Percentiles rank a stretch among this genome's conserved stretches.
Evolutionary conservation across 169 alveolate species (phyloP).

Genomic region (Eimeria necatrix): DNA sequence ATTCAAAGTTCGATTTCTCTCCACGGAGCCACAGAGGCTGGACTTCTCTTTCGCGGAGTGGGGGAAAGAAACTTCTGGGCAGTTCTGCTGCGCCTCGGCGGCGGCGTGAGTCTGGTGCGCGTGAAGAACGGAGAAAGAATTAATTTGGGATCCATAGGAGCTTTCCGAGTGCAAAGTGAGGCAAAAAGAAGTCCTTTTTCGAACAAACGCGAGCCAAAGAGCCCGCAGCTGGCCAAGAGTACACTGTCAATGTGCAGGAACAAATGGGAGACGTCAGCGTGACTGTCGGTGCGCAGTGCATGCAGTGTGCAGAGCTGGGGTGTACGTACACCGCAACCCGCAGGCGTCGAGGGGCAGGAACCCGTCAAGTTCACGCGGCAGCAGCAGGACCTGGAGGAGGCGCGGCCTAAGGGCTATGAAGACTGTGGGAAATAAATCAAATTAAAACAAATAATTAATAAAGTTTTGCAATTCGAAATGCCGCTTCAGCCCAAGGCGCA

Average conservation of each 20-base stretch:
- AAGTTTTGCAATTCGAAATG: background rate
- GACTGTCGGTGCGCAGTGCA: constrained; percentile 46
- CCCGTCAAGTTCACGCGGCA: constrained; percentile 3
- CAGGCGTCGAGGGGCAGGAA: constrained; percentile 26
- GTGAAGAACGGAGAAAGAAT: constrained; percentile 60
- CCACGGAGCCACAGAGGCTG: constrained; percentile 53
- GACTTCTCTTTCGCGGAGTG: constrained; percentile 56
- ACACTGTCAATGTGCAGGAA: constrained; percentile 61
- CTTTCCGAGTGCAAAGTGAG: constrained; percentile 25
- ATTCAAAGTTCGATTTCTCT: constrained; percentile 44
- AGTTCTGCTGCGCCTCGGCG: constrained; percentile 20
- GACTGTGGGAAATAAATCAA: background rate
- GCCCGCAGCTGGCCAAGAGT: constrained; percentile 40
- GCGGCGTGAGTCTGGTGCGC: constrained; percentile 40
- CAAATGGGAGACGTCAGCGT: constrained; percentile 58
- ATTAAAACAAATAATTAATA: background rate
- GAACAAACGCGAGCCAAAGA: background rate
- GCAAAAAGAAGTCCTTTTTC: background rate
- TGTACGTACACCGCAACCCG: background rate
- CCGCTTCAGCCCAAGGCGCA: constrained; percentile 64
- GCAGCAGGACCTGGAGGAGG: constrained; percentile 12
- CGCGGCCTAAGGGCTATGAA: constrained; percentile 26
- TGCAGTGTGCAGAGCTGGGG: background rate
- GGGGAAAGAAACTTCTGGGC: constrained; percentile 78
- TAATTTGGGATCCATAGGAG: constrained; percentile 1